Evolutionary conservation across 192 early-diverging fungal genomes (phyloP), one percentile per base, ranked within the genome.

Genomic region (Thoreauomyces humboldtii): DNA sequence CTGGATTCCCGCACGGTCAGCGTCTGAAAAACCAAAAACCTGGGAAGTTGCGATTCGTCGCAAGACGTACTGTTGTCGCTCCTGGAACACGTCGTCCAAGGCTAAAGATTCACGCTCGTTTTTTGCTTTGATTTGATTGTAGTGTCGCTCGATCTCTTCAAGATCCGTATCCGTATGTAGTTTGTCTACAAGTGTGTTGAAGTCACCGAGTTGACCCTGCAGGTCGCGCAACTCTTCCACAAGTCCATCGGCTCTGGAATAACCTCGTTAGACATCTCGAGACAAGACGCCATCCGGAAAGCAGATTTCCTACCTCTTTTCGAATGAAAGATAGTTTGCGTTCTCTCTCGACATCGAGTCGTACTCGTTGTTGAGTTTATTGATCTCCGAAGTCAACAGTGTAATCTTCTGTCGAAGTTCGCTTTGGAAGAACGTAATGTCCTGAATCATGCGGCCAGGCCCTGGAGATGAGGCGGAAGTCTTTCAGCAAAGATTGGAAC

Each of bases 151-250:
- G 46, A 85, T 71, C 55, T 86, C 84, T 33, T 80, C 74, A 41
- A 84, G 60, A 61, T 86, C 84, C 11, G 78, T 61, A 44, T 82
- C 84, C 9, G 80, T 77, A 56, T 86, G 77, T 15, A 84, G 72
- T 59, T 83, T 80, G 65, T 84, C 80, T 6, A 84, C 75, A 1
- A 84, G 63, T 1, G 72, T 78, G 65, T 84, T 83, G 42, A 72
- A 74, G 58, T 86, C 80, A 19, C 81, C 80, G 11, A 84, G 71
- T 52, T 80, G 80, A 0, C 78, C 77, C 61, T 82, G 81, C 15
- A 86, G 69, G 42, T 81, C 84, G 6, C 79, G 64, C 32, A 86
- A 68, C 53, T 81, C 81, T 17, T 63, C 67, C 1, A 76, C 77
- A 4, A 83, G 68, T 9, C 43, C 61, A 44, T 83, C 81, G 19